A percentile compares a stretch with the other conserved stretches of the same genome.
Evolutionary conservation across 2,329 filamentous ascomycete genomes (phyloP).

Genomic region (Coleophoma crateriformis): DNA sequence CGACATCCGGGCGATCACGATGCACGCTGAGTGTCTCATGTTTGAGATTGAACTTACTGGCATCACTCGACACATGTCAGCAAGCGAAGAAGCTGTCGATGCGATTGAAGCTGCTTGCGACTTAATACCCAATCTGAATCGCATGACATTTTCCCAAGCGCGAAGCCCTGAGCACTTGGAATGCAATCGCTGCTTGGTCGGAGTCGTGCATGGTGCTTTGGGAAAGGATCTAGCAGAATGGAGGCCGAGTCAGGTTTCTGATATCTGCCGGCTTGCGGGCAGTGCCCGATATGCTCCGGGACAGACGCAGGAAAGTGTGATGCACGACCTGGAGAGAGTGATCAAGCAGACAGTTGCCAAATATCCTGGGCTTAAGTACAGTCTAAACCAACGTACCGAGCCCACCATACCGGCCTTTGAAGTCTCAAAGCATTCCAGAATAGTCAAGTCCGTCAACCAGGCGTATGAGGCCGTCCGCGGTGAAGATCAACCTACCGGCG

Average conservation of each 20-base stretch:
- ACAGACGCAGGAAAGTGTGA: not conserved
- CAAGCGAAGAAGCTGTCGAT: not conserved
- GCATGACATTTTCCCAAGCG: not conserved
- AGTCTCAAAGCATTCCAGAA: not conserved
- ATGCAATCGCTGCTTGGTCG: not conserved
- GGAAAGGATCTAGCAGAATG: not conserved
- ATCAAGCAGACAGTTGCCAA: not conserved
- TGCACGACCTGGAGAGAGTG: not conserved
- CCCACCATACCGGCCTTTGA: not conserved
- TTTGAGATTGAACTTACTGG: not conserved
- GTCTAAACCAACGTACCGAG: not conserved
- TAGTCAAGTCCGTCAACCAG: not conserved
- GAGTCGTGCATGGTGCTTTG: not conserved
- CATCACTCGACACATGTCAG: not conserved
- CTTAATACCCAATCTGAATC: not conserved
- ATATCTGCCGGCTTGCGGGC: not conserved
- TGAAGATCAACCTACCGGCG: not conserved
- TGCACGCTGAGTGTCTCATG: not conserved
- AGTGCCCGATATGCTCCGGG: slow-evolving; percentile 1
- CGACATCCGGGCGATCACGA: not conserved
- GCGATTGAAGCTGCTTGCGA: not conserved
- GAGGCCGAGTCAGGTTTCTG: not conserved
- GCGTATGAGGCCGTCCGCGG: not conserved
- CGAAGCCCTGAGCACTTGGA: not conserved
- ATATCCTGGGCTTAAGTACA: not conserved